phyloP scores from a whole-genome alignment of 106 monocot species.

The Apostasia shenzhenica region DNA sequence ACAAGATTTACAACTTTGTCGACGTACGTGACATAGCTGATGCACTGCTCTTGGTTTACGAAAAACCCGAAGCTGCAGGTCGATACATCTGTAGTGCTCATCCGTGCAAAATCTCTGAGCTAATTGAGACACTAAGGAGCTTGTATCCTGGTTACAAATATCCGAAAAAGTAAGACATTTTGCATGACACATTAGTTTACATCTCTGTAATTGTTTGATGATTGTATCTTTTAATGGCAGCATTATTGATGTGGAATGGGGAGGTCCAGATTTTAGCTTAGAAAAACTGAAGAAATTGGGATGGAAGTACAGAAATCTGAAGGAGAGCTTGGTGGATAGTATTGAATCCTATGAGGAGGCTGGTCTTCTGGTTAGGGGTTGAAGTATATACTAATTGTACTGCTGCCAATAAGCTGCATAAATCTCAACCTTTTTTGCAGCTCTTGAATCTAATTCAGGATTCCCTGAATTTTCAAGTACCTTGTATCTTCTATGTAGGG shows the following conservation, averaged over 20 bases:
- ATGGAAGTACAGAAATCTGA: slow-evolving; percentile 26
- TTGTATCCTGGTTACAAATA: slow-evolving; percentile 27
- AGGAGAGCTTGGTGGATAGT: slow-evolving; percentile 22
- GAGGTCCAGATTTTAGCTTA: background rate
- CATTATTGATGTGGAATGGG: background rate
- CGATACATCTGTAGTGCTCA: too few relatives aligned
- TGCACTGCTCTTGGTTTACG: slow-evolving; percentile 34
- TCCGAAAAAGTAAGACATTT: slow-evolving; percentile 12
- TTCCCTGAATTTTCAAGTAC: too few relatives aligned
- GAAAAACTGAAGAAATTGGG: slow-evolving; percentile 32
- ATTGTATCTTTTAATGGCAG: too few relatives aligned
- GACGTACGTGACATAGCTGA: slow-evolving; percentile 46
- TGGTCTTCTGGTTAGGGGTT: slow-evolving; percentile 17
- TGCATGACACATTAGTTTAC: too few relatives aligned
- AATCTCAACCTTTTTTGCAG: too few relatives aligned
- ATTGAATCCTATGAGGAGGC: slow-evolving; percentile 21
- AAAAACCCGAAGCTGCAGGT: slow-evolving; percentile 27
- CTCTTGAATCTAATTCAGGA: too few relatives aligned
- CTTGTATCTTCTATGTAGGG: too few relatives aligned
- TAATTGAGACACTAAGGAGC: slow-evolving; percentile 26
- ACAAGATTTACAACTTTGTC: too few relatives aligned
- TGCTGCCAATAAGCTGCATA: too few relatives aligned
- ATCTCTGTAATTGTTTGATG: too few relatives aligned
- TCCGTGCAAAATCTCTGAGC: background rate
- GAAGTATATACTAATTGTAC: too few relatives aligned